Conservation (phyloP, 1,139 yeast species). For the Saccharomycopsis hybrid region DNA sequence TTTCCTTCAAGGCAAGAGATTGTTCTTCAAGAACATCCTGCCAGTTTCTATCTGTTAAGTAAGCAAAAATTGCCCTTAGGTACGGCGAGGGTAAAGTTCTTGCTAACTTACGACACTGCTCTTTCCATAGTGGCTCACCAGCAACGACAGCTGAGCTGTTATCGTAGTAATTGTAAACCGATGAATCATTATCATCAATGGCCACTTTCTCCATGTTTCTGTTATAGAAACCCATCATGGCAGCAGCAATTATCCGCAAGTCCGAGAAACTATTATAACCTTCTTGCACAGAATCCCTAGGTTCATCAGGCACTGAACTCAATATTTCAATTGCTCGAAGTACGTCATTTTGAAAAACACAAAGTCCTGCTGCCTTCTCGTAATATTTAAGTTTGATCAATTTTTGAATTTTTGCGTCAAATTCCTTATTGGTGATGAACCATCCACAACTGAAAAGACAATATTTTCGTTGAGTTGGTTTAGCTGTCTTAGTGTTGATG, state of each 20-base stretch:
- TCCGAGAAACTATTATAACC: slow-evolving; percentile 31
- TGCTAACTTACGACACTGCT: slow-evolving; percentile 83
- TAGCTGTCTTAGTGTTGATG: slow-evolving; percentile 33
- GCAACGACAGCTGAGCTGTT: slow-evolving; percentile 23
- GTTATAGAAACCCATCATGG: slow-evolving; percentile 73
- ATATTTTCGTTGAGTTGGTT: slow-evolving; percentile 60
- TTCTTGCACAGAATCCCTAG: slow-evolving; percentile 1
- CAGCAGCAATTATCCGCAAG: slow-evolving; percentile 78
- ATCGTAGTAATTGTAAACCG: not conserved
- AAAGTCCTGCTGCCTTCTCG: slow-evolving; percentile 98
- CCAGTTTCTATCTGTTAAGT: slow-evolving; percentile 93
- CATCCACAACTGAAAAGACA: slow-evolving; percentile 88
- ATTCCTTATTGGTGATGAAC: slow-evolving; percentile 73
- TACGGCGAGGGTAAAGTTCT: slow-evolving; percentile 86
- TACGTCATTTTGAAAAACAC: slow-evolving; percentile 89
- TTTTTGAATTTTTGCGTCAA: slow-evolving; percentile 59
- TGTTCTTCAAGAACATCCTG: slow-evolving; percentile 91
- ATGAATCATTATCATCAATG: slow-evolving; percentile 1
- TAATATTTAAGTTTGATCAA: slow-evolving; percentile 55
- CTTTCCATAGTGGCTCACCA: slow-evolving; percentile 85
- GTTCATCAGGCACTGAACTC: slow-evolving; percentile 34
- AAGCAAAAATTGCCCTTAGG: slow-evolving; percentile 86
- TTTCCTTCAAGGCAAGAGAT: slow-evolving; percentile 78
- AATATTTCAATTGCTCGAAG: slow-evolving; percentile 71
- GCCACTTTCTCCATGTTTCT: slow-evolving; percentile 30